Evolutionary conservation across 1,139 yeast species (phyloP).

Genomic region (Geotrichum macrosporum): DNA sequence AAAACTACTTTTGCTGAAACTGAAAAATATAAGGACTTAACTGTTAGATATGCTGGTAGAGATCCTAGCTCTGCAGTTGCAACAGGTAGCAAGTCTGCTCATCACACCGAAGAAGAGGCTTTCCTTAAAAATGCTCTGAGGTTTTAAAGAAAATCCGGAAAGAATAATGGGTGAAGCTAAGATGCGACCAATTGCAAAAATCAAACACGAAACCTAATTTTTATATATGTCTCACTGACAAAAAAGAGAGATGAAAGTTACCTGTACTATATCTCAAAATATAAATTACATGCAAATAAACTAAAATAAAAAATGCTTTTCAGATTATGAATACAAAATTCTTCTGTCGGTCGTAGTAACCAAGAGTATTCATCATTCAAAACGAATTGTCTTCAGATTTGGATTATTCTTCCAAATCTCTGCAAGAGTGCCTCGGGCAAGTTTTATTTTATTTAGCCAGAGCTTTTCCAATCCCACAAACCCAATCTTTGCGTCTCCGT

Average conservation of each 20-base stretch:
- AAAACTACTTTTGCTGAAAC: conserved; percentile 72
- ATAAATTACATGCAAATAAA: too few species aligned
- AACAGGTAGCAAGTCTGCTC: conserved; percentile 91
- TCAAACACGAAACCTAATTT: too few species aligned
- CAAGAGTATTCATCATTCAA: too few species aligned
- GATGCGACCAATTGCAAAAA: too few species aligned
- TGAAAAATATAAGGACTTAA: conserved; percentile 53
- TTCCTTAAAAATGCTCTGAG: conserved; percentile 74
- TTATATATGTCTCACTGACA: too few species aligned
- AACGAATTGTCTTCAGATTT: background rate
- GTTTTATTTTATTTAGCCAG: background rate
- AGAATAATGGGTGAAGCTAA: background rate
- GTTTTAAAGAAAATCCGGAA: conserved; percentile 16
- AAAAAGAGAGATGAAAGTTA: too few species aligned
- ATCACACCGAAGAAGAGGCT: conserved; percentile 80
- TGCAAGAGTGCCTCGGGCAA: background rate
- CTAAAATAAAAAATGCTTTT: too few species aligned
- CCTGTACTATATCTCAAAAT: too few species aligned
- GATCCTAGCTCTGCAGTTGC: conserved; percentile 98
- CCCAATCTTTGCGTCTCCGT: background rate
- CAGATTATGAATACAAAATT: too few species aligned
- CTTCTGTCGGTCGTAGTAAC: too few species aligned
- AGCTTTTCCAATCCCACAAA: background rate
- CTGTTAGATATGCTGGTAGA: conserved; percentile 90
- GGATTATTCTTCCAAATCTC: background rate